Evolutionary conservation across 176 grass and related monocot genomes (phyloP).

Genomic region (Musa acuminata): DNA sequence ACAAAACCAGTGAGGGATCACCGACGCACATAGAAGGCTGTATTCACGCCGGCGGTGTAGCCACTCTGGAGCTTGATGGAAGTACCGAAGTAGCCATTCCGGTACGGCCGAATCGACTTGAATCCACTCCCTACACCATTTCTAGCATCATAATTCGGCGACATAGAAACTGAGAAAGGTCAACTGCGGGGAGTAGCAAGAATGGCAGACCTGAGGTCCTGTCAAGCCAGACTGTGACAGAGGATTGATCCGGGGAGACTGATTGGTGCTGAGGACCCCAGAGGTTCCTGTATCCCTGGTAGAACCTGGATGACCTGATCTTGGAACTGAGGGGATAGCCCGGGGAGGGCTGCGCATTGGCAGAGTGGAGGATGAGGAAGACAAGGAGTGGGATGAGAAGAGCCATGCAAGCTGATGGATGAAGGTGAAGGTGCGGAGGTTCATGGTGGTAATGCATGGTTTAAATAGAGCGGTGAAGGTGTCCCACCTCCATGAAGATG

Average conservation of each 20-base stretch:
- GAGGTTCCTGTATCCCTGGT: neutral
- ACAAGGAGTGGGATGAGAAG: neutral
- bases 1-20: too few species aligned
- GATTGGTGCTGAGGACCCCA: conserved; percentile 5
- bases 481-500: too few species aligned
- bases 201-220: neutral
- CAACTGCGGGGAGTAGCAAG: too few species aligned
- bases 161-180: neutral
- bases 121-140: neutral
- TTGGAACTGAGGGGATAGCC: neutral
- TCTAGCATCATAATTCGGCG: neutral
- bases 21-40: neutral
- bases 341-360: neutral
- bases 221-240: neutral
- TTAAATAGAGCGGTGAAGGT: neutral
- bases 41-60: neutral
- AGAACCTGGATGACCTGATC: neutral
- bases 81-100: conserved; percentile 5
- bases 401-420: neutral
- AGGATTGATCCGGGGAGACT: neutral
- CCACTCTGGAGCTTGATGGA: conserved; percentile 7
- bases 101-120: neutral
- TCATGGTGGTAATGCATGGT: neutral
- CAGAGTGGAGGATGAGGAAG: neutral
- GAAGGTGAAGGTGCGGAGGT: neutral